Evolutionary conservation across 179 eudicot genomes (phyloP), one percentile per base, ranked within the genome.

Genomic region (Beta corolliflora): DNA sequence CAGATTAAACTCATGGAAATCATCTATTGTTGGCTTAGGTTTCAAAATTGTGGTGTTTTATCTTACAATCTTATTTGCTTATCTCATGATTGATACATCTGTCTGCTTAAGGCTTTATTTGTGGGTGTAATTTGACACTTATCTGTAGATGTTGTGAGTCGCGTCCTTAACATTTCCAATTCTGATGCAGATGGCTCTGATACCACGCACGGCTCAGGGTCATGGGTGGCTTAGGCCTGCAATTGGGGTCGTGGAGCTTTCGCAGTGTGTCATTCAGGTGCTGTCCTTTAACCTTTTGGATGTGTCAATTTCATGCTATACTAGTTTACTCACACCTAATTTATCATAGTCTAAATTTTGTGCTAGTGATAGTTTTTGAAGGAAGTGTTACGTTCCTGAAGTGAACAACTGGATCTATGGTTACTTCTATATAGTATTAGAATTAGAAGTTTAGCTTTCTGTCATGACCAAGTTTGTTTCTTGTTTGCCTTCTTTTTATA

Each of bases 211-310:
- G 41, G 63, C 92, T 73, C 93, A 90, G 81, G 98, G 98, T 75
- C 97, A 95, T 84, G 98, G 99, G 81, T 95, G 99, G 99, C 87
- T 95, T 70, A 91, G 99, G 87, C 98, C 99, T 83, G 95, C 98
- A 75, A 77, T 91, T 77, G 99, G 99, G 56, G 97, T 95, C 66
- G 75, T 95, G 81, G 98, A 95, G 90, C 98, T 95, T 74, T 94
- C 97, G 81, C 99, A 95, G 79, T 88, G 93, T 74, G 81, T 95
- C 75, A 85, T 92, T 82, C 99, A 95, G 99, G 99, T 95, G 68
- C 67, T 74, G 75, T 59, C 74, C 9, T 10, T 61, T 61, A 48
- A 11, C 72, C 54, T 23, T 44, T 81, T 48, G 69, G 64, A 75
- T 25, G 23, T 31, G 50, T 67, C 55, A 18, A 25, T 60, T 19